phyloP scores from a whole-genome alignment of 306 rosid genomes.

The Datisca glomerata region DNA sequence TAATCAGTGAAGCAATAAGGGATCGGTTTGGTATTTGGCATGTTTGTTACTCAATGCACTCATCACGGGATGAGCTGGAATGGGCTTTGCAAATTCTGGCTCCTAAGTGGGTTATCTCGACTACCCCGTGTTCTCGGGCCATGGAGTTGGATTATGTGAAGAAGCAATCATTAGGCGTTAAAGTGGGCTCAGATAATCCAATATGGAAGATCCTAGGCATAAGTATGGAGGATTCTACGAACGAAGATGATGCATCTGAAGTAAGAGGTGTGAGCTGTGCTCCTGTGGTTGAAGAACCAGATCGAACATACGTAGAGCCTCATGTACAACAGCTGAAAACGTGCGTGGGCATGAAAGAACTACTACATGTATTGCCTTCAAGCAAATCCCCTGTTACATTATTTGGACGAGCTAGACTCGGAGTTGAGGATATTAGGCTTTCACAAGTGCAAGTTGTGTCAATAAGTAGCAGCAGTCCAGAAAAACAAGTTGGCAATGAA shows the following conservation, averaged over 20 bases:
- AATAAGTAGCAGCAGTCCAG: slow-evolving; percentile 12
- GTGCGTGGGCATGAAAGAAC: slow-evolving; percentile 16
- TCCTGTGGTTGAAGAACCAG: slow-evolving; percentile 21
- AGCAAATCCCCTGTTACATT: slow-evolving; percentile 37
- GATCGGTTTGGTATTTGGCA: slow-evolving; percentile 83
- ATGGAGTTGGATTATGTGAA: slow-evolving; percentile 57
- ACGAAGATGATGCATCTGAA: slow-evolving; percentile 14
- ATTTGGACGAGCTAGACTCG: slow-evolving; percentile 73
- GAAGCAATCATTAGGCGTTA: slow-evolving; percentile 39
- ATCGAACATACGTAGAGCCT: slow-evolving; percentile 20
- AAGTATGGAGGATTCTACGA: slow-evolving; percentile 20
- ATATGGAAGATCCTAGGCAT: slow-evolving; percentile 53
- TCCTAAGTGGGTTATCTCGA: slow-evolving; percentile 87
- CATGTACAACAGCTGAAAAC: slow-evolving; percentile 24
- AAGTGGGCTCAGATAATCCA: slow-evolving; percentile 23
- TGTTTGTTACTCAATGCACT: slow-evolving; percentile 75
- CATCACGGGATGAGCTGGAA: slow-evolving; percentile 74
- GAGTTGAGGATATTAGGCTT: slow-evolving; percentile 24
- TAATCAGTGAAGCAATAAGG: slow-evolving; percentile 45
- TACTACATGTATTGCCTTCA: slow-evolving; percentile 21
- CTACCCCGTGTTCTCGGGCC: slow-evolving; percentile 69
- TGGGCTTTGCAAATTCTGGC: slow-evolving; percentile 68
- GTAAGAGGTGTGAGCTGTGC: slow-evolving; percentile 16
- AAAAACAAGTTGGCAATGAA: slow-evolving; percentile 18
- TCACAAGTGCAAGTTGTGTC: slow-evolving; percentile 4